Evolutionary conservation across 768 basidiomycete species (phyloP), one percentile per base, ranked within the genome.

Genomic region (Phylloporus arenicola): DNA sequence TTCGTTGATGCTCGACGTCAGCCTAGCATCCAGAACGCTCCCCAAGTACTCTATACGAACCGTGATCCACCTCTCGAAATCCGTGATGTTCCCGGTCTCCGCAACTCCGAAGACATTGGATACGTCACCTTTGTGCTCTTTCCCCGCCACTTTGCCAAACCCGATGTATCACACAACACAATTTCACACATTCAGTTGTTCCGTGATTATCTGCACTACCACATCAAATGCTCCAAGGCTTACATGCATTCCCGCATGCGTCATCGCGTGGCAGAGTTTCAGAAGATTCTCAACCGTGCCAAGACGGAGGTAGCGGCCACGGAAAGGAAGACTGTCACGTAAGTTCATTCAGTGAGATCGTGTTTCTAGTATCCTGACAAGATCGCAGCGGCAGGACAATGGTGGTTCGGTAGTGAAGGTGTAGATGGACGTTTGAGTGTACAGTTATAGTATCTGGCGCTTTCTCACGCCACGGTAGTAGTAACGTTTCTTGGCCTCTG

Each of bases 201-300:
- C 86, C 82, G 96, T 49, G 92, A 97, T 69, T 97, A 97, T 64
- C 76, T 99, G n/a, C 96, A 99, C 71, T 98, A 98, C 70, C 95
- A 98, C 65, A 96, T 99, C 79, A 98, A 95, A 63, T 94, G 92
- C 66, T 93, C 87, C 46, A 97, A 97, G 69, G 96, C 95, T 0
- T 98, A 99, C 72, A 95, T 99, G 92, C 95, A 98, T 70, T 94
- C 92, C 3, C 78, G 96, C 40, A 94, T 98, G 92, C 78, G 96
- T 53, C 78, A 86, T 59, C 83, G 96, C 10, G 96, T 96, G 12
- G 81, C 88, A 1, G 92, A 96, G 69, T 98, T 99, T 76, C 88
- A 92, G 71, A 92, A 92, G 69, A 84, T 99, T 45, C 70, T 99
- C 63, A 98, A 98, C 64, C 76, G 96, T 45, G 94, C 96, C 8